Base-by-base conservation (phyloP, 1,139 yeast species). In the Arxiozyma heterogenica region DNA sequence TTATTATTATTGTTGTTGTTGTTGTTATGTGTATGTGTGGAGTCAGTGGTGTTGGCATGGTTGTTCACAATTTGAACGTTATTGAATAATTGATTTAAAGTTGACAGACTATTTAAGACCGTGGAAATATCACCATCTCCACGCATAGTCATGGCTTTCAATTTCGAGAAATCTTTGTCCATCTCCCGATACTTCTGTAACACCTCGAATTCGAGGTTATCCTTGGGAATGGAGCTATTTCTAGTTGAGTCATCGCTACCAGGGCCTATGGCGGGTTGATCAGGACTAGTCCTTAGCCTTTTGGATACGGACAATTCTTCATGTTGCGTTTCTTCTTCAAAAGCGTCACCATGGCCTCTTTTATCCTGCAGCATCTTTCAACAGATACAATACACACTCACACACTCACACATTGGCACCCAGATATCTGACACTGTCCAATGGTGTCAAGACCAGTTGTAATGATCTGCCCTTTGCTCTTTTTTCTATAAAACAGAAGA, bases 141-240 rank as follows among this genome's bases (percentile, higher is more conserved):
- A 21, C 77, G 65, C 0, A 77, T 73, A 9, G 73, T 69, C 51
- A 71, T 68, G 1, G 74, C 72, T 45, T 75, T 64, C 41, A 73
- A 75, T 25, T 66, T 64, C 12, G 65, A 57, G 51, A 76, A 59
- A n/a, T 66, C 66, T 20, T 59, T 54, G 58, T 68, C 69, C n/a
- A 72, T 58, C 27, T 61, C 54, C 41, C 74, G 59, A 51, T 73
- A 73, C 23, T 64, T 65, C 34, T 68, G 66, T 44, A 71, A 62
- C 5, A 71, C 58, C 42, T 64, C 61, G 48, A 68, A 70, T 51
- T 66, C 71, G 20, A 57, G 53, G 6, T 53, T 58, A 2, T 48
- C 54, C 4, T 15, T 34, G 39, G 39, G n/a, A 34, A 34, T 34
- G 6, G 39, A 34, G 30, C 30, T 27, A 11, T 8, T 7, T 8